A percentile compares a stretch with the other conserved stretches of the same genome.
These are phyloP conservation scores for Paramecium octaurelia DNA, from an alignment of 73 alveolate species.

Conservation along the genomic window DNA sequence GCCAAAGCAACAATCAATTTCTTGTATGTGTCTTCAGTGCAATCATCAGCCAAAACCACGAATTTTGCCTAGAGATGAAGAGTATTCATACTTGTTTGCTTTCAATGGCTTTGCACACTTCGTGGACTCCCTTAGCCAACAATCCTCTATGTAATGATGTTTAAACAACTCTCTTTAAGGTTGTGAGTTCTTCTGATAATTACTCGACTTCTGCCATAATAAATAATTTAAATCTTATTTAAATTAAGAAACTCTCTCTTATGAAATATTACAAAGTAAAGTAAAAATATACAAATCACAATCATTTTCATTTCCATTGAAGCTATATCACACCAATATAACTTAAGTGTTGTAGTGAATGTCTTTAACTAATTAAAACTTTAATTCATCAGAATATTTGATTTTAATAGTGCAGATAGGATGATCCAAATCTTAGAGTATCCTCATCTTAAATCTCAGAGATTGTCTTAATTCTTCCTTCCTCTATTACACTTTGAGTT, in stretches of 20 bases:
- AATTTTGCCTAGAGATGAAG: conserved; percentile 18
- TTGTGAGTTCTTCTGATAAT: conserved; percentile 25
- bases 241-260: neutral
- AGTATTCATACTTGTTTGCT: neutral
- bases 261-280: neutral
- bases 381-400: neutral
- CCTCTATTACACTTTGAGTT: neutral
- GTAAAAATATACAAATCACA: neutral
- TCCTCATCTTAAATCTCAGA: neutral
- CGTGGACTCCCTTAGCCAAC: conserved; percentile 48
- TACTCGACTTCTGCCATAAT: conserved; percentile 37
- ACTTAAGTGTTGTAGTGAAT: neutral
- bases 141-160: conserved; percentile 49
- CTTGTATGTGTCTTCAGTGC: conserved; percentile 30
- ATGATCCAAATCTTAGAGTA: neutral
- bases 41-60: conserved; percentile 41
- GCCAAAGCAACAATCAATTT: conserved; percentile 40
- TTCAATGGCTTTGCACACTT: conserved; percentile 47
- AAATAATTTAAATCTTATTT: conserved; percentile 18
- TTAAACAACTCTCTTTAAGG: conserved; percentile 31
- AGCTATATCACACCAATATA: neutral
- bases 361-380: conserved; percentile 11
- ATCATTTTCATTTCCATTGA: neutral
- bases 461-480: neutral
- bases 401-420: neutral